Conservation (phyloP, 345 rosid genomes). For the Angophora floribunda region DNA sequence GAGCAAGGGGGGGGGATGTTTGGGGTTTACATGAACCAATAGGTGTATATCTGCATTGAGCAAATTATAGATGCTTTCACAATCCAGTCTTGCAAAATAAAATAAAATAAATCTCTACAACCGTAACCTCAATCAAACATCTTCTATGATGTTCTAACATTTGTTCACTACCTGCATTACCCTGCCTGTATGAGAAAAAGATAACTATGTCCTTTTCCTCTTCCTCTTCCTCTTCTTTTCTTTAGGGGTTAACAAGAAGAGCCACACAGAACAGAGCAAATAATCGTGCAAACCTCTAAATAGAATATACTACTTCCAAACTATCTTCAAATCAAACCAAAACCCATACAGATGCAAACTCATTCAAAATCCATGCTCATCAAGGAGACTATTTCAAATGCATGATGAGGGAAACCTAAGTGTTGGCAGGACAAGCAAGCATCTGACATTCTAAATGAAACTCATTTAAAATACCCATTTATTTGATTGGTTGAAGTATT, state of each 20-base stretch:
- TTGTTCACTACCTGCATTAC: not conserved
- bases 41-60: not conserved
- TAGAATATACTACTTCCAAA: not conserved
- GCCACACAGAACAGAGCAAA: not conserved
- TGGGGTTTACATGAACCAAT: not conserved
- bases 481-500: conserved; percentile 73
- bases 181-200: not conserved
- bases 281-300: not conserved
- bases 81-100: not conserved
- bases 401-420: not conserved
- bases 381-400: not conserved
- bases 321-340: not conserved
- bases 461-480: conserved; percentile 56
- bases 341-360: not conserved
- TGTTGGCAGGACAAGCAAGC: not conserved
- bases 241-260: not conserved
- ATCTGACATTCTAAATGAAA: not conserved
- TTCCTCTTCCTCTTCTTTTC: not conserved
- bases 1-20: not conserved
- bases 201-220: not conserved
- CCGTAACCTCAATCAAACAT: not conserved
- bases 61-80: not conserved
- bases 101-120: not conserved
- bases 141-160: not conserved
- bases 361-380: not conserved